Conservation (phyloP, 305 asterid species). For the Andrographis paniculata region DNA sequence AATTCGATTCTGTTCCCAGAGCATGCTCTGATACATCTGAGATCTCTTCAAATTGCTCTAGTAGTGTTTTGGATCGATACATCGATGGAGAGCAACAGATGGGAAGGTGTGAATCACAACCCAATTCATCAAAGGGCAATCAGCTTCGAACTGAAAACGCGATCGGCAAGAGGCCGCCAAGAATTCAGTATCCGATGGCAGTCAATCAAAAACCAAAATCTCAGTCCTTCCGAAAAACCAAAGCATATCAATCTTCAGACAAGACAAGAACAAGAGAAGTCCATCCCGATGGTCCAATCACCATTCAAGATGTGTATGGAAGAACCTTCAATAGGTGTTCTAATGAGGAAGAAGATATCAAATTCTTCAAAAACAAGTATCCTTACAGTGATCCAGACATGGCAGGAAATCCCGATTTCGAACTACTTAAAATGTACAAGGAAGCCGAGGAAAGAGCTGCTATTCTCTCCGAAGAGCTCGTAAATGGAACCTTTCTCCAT, state of each 20-base stretch:
- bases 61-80: conserved; percentile 80
- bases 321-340: conserved; percentile 41
- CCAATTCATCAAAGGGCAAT: conserved; percentile 28
- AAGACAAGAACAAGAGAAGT: conserved; percentile 45
- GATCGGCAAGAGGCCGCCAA: conserved; percentile 45
- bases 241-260: conserved; percentile 38
- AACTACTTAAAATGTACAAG: conserved; percentile 43
- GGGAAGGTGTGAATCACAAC: conserved; percentile 33
- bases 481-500: conserved; percentile 38
- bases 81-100: conserved; percentile 85
- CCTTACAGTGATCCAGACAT: conserved; percentile 28
- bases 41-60: conserved; percentile 65
- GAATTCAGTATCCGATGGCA: conserved; percentile 36
- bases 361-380: conserved; percentile 33
- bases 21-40: conserved; percentile 59
- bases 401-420: conserved; percentile 30
- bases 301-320: conserved; percentile 38
- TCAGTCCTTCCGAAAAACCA: conserved; percentile 68
- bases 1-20: conserved; percentile 31
- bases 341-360: conserved; percentile 33
- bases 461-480: conserved; percentile 64
- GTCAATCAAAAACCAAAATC: conserved; percentile 62
- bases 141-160: conserved; percentile 36
- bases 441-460: conserved; percentile 69
- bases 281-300: conserved; percentile 49